Evolutionary conservation across 768 basidiomycete species (phyloP).

Genomic region (Exsudoporus frostii): DNA sequence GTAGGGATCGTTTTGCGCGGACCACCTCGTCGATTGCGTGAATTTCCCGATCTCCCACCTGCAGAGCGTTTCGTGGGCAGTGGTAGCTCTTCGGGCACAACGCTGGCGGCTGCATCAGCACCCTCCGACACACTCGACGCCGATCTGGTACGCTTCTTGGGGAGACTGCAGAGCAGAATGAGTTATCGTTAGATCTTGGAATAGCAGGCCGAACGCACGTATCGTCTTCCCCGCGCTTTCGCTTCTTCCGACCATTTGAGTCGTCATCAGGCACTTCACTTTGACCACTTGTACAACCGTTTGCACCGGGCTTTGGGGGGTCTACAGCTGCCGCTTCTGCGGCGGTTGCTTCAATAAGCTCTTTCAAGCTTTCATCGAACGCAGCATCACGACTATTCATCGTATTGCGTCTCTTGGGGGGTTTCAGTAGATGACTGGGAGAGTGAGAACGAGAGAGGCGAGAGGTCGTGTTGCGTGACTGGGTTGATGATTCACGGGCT

Average conservation of each 20-base stretch:
- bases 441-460: conserved; percentile 77
- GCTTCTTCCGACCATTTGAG: conserved; percentile 54
- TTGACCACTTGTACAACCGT: conserved; percentile 41
- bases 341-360: conserved; percentile 70
- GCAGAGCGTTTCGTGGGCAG: conserved; percentile 32
- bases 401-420: conserved; percentile 88
- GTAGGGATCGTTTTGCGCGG: conserved; percentile 24
- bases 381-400: conserved; percentile 97
- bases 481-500: conserved; percentile 60
- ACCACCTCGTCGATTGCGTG: conserved; percentile 33
- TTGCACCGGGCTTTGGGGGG: conserved; percentile 30
- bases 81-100: conserved; percentile 40
- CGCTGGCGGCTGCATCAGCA: conserved; percentile 37
- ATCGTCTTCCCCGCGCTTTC: conserved; percentile 76
- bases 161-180: conserved; percentile 33
- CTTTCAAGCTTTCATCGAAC: conserved; percentile 84
- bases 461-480: conserved; percentile 55
- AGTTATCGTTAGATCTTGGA: conserved; percentile 2
- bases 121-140: conserved; percentile 68
- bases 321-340: conserved; percentile 64
- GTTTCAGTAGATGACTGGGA: conserved; percentile 55
- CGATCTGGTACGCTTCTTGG: conserved; percentile 75
- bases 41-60: conserved; percentile 24
- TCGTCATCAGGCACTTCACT: conserved; percentile 50
- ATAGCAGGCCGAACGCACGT: conserved; percentile 41